These are phyloP conservation scores for Cystoderma amianthinum DNA, from an alignment of 768 basidiomycete genomes.

Conservation along the genomic window DNA sequence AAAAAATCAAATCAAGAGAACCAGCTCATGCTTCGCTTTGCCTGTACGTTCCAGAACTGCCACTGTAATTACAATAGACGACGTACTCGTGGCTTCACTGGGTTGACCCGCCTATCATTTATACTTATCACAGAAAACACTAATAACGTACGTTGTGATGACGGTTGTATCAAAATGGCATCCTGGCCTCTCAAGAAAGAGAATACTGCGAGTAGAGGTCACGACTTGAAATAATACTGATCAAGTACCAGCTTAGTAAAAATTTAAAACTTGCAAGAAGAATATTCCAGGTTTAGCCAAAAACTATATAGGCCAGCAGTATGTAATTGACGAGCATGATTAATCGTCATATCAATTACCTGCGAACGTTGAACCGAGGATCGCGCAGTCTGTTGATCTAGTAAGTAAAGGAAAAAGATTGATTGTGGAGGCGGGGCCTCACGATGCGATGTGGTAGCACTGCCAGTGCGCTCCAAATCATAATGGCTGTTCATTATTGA, in stretches of 20 bases:
- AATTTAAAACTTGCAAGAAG: slow-evolving; percentile 2
- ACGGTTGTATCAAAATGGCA: too few relatives aligned
- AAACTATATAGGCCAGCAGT: too few relatives aligned
- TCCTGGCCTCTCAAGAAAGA: slow-evolving; percentile 3
- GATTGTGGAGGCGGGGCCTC: too few relatives aligned
- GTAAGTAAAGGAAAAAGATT: not conserved
- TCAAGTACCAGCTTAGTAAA: not conserved
- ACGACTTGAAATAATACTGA: not conserved
- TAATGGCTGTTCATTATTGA: slow-evolving; percentile 6
- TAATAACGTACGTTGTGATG: slow-evolving; percentile 1
- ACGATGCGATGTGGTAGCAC: slow-evolving; percentile 8
- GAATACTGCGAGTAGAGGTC: slow-evolving; percentile 2
- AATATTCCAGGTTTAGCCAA: slow-evolving; percentile 1
- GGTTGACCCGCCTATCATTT: too few relatives aligned
- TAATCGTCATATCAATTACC: not conserved
- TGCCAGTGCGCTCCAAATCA: slow-evolving; percentile 5
- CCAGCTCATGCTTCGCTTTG: too few relatives aligned
- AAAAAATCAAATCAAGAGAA: too few relatives aligned
- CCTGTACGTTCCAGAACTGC: too few relatives aligned
- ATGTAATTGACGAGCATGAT: too few relatives aligned
- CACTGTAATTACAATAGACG: too few relatives aligned
- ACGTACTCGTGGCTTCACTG: too few relatives aligned
- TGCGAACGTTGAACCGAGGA: slow-evolving; percentile 1
- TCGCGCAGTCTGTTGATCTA: not conserved
- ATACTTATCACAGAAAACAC: too few relatives aligned